Conservation (phyloP, 2,329 filamentous ascomycete genomes). For the Talaromyces sp. region DNA sequence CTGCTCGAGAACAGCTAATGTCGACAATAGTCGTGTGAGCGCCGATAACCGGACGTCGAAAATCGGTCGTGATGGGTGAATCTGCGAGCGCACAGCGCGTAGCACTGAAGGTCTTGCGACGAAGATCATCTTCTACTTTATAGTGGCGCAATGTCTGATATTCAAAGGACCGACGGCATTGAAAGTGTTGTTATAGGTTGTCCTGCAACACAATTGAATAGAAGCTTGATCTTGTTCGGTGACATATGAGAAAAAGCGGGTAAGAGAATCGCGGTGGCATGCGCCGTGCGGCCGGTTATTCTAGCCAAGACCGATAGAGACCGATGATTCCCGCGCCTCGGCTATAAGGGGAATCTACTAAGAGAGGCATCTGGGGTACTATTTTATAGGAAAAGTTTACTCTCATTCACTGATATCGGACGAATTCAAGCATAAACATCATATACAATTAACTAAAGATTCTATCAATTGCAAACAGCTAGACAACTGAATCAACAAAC, state of each 20-base stretch:
- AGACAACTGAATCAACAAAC: background rate
- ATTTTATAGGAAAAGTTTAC: background rate
- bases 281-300: background rate
- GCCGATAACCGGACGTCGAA: conserved; percentile 52
- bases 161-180: too few species aligned
- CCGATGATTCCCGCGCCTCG: conserved; percentile 15
- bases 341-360: background rate
- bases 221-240: background rate
- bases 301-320: background rate
- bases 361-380: background rate
- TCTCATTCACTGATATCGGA: background rate
- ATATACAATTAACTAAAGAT: background rate
- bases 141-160: background rate
- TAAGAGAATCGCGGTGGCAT: background rate
- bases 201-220: conserved; percentile 11
- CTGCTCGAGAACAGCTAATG: conserved; percentile 89
- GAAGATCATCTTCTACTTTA: conserved; percentile 22
- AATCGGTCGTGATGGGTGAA: conserved; percentile 39
- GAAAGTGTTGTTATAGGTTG: background rate
- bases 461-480: background rate
- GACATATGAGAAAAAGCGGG: conserved; percentile 8
- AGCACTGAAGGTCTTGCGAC: conserved; percentile 41
- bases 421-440: background rate
- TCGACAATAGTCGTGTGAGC: conserved; percentile 71
- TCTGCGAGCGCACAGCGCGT: conserved; percentile 45